Evolutionary conservation across 495 filamentous ascomycete genomes (phyloP).

Genomic region (Cercophora scortea): DNA sequence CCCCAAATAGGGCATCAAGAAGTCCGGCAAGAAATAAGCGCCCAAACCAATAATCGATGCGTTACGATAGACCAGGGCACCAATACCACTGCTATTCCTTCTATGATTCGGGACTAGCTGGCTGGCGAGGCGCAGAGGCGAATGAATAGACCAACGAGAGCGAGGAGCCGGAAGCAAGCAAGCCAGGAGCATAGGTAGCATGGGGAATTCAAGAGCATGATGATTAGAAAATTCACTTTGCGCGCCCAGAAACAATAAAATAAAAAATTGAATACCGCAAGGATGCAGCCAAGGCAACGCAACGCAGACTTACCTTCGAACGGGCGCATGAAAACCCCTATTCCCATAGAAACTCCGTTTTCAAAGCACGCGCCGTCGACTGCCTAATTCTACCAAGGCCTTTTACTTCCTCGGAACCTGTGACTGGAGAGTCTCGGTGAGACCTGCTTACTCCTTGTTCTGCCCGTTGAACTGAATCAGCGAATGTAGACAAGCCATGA

Average conservation of each 20-base stretch:
- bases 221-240: not conserved
- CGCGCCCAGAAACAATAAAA: slow-evolving; percentile 2
- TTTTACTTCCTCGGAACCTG: too few species aligned
- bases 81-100: not conserved
- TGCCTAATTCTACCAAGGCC: too few species aligned
- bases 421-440: too few species aligned
- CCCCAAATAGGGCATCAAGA: slow-evolving; percentile 62
- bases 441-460: too few species aligned
- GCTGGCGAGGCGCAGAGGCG: not conserved
- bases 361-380: too few species aligned
- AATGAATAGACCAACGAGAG: not conserved
- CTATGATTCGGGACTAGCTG: not conserved
- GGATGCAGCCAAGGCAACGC: too few species aligned
- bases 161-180: not conserved
- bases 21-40: slow-evolving; percentile 76
- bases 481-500: too few species aligned
- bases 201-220: not conserved
- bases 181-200: too few species aligned
- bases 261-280: slow-evolving; percentile 4
- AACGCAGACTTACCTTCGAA: too few species aligned
- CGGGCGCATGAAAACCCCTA: too few species aligned
- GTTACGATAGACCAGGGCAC: not conserved
- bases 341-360: too few species aligned
- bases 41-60: not conserved
- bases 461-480: too few species aligned